These are phyloP conservation scores for Backusella morwellensis DNA, from an alignment of 192 early-diverging fungal genomes.

Conservation along the genomic window DNA sequence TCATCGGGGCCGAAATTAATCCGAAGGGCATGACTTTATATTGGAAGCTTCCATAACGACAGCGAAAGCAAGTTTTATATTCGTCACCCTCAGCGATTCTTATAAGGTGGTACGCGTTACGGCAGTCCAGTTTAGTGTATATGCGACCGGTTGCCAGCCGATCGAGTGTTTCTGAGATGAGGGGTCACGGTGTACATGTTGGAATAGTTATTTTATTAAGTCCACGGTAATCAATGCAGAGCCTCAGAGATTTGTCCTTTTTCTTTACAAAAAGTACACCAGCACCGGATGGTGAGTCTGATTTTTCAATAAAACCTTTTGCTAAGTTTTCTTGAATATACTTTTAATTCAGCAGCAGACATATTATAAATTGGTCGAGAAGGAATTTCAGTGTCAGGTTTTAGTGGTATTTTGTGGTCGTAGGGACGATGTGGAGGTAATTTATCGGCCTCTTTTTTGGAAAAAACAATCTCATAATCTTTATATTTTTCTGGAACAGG, in stretches of 20 bases:
- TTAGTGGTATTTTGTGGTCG: neutral
- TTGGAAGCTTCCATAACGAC: slow-evolving; percentile 47
- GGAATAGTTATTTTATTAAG: slow-evolving; percentile 46
- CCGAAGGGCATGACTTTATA: slow-evolving; percentile 62
- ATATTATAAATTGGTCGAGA: neutral
- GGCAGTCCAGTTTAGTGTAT: slow-evolving; percentile 30
- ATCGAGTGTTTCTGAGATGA: slow-evolving; percentile 38
- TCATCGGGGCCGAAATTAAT: slow-evolving; percentile 55
- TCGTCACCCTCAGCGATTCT: neutral
- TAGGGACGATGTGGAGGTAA: neutral
- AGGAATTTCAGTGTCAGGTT: slow-evolving; percentile 19
- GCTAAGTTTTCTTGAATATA: slow-evolving; percentile 9
- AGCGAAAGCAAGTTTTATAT: slow-evolving; percentile 42
- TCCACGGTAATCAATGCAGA: slow-evolving; percentile 43
- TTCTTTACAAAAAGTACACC: slow-evolving; percentile 48
- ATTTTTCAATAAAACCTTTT: slow-evolving; percentile 9
- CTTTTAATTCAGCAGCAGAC: neutral
- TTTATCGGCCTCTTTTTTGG: neutral
- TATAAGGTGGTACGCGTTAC: neutral
- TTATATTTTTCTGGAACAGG: neutral
- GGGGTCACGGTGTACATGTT: slow-evolving; percentile 39
- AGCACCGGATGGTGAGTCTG: slow-evolving; percentile 28
- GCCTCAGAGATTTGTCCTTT: slow-evolving; percentile 35
- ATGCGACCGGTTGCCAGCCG: neutral
- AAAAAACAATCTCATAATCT: neutral